Evolutionary conservation across 495 filamentous ascomycete species (phyloP).

Genomic region (Penicillium roqueforti): DNA sequence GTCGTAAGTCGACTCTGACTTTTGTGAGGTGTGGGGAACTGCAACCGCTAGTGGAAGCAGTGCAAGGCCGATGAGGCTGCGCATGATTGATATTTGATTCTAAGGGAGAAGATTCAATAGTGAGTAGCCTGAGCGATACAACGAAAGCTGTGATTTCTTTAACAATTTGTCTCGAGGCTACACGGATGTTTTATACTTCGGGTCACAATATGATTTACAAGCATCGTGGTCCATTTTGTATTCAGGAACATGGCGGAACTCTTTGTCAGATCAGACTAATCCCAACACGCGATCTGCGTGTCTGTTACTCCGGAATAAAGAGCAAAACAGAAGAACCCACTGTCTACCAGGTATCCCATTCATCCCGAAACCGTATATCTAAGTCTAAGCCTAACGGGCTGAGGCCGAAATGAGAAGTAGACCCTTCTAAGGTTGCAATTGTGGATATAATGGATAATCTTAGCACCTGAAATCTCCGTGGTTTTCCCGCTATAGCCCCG

Average conservation of each 20-base stretch:
- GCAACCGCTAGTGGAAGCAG: slow-evolving; percentile 16
- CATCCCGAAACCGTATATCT: background rate
- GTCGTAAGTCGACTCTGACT: slow-evolving; percentile 28
- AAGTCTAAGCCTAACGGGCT: background rate
- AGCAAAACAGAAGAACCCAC: background rate
- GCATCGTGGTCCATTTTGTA: background rate
- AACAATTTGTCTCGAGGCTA: background rate
- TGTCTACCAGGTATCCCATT: background rate
- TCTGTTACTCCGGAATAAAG: background rate
- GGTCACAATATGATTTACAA: background rate
- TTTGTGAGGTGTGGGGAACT: slow-evolving; percentile 1
- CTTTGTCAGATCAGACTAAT: background rate
- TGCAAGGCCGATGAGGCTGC: slow-evolving; percentile 12
- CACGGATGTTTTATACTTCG: background rate
- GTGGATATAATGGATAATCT: no score
- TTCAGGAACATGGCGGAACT: background rate
- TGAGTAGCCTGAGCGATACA: background rate
- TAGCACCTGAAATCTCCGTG: no score
- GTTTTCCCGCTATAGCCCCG: no score
- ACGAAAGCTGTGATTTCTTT: background rate
- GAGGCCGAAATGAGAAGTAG: no score
- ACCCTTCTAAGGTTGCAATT: no score
- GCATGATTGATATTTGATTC: slow-evolving; percentile 9
- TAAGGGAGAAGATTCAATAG: background rate
- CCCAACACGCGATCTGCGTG: background rate